A percentile compares a stretch with the other conserved stretches of the same genome.
Conservation (phyloP, 208 protist species). For the Jaenimonas drosophilae region DNA sequence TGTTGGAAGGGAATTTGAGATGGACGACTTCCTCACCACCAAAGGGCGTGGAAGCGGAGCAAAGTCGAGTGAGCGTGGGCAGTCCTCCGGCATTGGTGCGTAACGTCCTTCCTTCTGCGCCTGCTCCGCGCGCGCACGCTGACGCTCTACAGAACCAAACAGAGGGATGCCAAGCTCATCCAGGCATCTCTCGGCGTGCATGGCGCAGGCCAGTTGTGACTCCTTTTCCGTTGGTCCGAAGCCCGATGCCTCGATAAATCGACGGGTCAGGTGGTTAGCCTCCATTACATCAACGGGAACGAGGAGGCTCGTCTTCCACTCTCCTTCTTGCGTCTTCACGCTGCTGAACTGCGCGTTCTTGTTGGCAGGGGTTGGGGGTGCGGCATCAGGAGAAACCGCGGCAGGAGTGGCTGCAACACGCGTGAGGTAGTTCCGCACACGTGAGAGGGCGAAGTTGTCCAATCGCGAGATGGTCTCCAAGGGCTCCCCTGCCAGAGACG, state of each 20-base stretch:
- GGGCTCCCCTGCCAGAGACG: no score
- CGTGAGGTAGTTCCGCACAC: conserved; percentile 19
- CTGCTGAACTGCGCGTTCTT: not conserved
- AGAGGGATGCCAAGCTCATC: conserved; percentile 29
- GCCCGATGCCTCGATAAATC: conserved; percentile 17
- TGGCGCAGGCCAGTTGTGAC: conserved; percentile 23
- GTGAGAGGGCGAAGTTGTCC: conserved; percentile 17
- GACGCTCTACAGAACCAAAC: conserved; percentile 20
- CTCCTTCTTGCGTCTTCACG: not conserved
- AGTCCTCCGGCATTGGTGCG: conserved; percentile 27
- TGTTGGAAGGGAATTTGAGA: no score
- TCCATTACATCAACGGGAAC: conserved; percentile 40
- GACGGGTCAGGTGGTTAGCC: conserved; percentile 14
- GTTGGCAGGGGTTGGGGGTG: not conserved
- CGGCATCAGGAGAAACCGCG: no score
- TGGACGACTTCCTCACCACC: no score
- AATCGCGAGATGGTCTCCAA: no score
- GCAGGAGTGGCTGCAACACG: conserved; percentile 4
- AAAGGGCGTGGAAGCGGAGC: conserved; percentile 28
- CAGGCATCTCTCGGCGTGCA: conserved; percentile 42
- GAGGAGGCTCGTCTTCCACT: conserved; percentile 1
- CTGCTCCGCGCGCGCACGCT: conserved; percentile 20
- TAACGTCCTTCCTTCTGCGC: conserved; percentile 29
- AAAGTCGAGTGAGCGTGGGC: conserved; percentile 12
- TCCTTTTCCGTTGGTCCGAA: conserved; percentile 16